These are phyloP conservation scores for Podospora tetraspora DNA, from an alignment of 495 filamentous ascomycete genomes.

Conservation along the genomic window DNA sequence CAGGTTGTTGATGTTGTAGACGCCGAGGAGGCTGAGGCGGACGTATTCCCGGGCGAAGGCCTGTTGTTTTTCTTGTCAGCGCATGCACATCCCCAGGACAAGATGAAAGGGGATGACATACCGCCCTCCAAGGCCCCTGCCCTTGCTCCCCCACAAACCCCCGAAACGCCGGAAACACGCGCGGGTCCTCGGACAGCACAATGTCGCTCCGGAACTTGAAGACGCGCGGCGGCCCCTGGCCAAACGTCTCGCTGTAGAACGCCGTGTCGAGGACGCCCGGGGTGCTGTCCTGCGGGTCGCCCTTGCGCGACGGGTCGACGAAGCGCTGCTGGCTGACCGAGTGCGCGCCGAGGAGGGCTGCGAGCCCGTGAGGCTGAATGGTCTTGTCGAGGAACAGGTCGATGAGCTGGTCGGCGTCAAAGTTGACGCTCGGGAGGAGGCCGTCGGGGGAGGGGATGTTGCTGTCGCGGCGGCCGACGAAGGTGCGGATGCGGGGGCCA, in stretches of 20 bases:
- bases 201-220: slow-evolving; percentile 45
- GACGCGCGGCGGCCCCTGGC: slow-evolving; percentile 33
- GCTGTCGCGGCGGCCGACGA: slow-evolving; percentile 31
- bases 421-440: slow-evolving; percentile 25
- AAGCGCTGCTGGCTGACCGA: slow-evolving; percentile 42
- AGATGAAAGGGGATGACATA: neutral
- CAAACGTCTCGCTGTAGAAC: slow-evolving; percentile 44
- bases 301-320: slow-evolving; percentile 32
- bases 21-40: slow-evolving; percentile 37
- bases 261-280: slow-evolving; percentile 34
- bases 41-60: slow-evolving; percentile 37
- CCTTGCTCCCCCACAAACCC: slow-evolving; percentile 28
- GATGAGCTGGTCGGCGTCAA: slow-evolving; percentile 26
- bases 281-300: slow-evolving; percentile 35
- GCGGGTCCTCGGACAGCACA: slow-evolving; percentile 33
- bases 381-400: slow-evolving; percentile 46
- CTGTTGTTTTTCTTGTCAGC: neutral
- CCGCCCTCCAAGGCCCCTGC: slow-evolving; percentile 29
- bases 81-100: too few relatives aligned
- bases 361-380: slow-evolving; percentile 40
- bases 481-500: slow-evolving; percentile 34
- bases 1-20: slow-evolving; percentile 38
- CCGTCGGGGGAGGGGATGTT: slow-evolving; percentile 19
- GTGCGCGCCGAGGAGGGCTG: slow-evolving; percentile 49
- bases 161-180: slow-evolving; percentile 26